A percentile compares a stretch with the other conserved stretches of the same genome.
Evolutionary conservation across 495 filamentous ascomycete species (phyloP).

Genomic region (Hypoxylon lienhwacheense): DNA sequence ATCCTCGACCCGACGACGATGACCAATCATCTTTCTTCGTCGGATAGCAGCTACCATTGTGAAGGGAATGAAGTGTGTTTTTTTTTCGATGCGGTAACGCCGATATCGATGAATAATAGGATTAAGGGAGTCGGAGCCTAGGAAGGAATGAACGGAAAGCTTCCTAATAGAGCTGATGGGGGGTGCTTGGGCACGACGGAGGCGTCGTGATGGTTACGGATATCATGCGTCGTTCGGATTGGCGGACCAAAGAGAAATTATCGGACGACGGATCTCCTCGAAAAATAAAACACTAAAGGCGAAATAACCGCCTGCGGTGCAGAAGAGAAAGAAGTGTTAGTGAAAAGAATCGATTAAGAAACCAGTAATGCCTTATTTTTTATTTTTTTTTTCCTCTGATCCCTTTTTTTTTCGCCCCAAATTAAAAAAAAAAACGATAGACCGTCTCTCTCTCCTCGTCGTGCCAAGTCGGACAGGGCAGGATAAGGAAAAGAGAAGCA

Average conservation of each 20-base stretch:
- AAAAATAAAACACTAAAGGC: conserved; percentile 35
- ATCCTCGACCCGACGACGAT: conserved; percentile 76
- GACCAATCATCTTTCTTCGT: conserved; percentile 73
- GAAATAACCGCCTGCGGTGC: conserved; percentile 42
- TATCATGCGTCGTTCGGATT: conserved; percentile 37
- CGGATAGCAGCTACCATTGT: conserved; percentile 62
- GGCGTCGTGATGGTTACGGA: conserved; percentile 38
- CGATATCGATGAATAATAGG: conserved; percentile 6
- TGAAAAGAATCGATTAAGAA: conserved; percentile 36
- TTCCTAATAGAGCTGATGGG: conserved; percentile 27
- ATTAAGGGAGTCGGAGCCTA: conserved; percentile 10
- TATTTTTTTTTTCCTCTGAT: too few relatives aligned
- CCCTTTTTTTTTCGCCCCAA: conserved; percentile 2
- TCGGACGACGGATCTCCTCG: conserved; percentile 29
- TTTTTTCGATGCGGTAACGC: conserved; percentile 15
- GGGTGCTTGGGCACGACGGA: conserved; percentile 33
- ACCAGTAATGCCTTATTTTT: conserved; percentile 32
- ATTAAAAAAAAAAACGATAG: conserved; percentile 11
- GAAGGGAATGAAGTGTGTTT: conserved; percentile 15
- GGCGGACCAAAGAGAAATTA: conserved; percentile 26
- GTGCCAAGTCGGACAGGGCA: conserved; percentile 21
- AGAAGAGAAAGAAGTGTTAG: conserved; percentile 35
- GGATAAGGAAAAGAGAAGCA: conserved; percentile 19
- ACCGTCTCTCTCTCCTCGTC: conserved; percentile 11
- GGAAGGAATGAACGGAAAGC: conserved; percentile 12